These are phyloP conservation scores for Phytophthora uliginosa DNA, from an alignment of 352 stramenopile species.

Conservation along the genomic window DNA sequence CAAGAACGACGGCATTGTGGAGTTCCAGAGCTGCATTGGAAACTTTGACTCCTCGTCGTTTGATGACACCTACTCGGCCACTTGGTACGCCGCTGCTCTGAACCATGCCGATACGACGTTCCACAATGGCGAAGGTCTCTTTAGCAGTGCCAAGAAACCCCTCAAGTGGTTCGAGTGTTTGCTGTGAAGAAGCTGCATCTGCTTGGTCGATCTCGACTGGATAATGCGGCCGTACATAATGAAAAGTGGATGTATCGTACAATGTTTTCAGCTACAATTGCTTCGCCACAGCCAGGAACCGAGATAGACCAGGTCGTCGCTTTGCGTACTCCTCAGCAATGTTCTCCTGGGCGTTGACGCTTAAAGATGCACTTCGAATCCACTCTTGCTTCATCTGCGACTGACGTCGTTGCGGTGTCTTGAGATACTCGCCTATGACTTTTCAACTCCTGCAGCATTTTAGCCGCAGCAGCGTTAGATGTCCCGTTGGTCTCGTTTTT, in stretches of 20 bases:
- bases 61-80: conserved; percentile 41
- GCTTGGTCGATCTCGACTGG: not conserved
- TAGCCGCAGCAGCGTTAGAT: not conserved
- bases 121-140: conserved; percentile 64
- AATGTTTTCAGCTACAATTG: conserved; percentile 12
- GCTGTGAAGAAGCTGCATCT: conserved; percentile 22
- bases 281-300: conserved; percentile 28
- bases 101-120: conserved; percentile 75
- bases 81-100: conserved; percentile 58
- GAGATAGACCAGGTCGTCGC: conserved; percentile 24
- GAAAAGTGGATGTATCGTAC: not conserved
- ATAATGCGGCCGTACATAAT: conserved; percentile 1
- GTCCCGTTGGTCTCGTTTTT: not conserved
- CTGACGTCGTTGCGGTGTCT: not conserved
- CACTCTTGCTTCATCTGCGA: conserved; percentile 16
- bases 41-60: conserved; percentile 50
- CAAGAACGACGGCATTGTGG: conserved; percentile 71
- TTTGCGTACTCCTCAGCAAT: conserved; percentile 15
- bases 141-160: conserved; percentile 60
- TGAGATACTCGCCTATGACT: not conserved
- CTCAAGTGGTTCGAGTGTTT: conserved; percentile 69
- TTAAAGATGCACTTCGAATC: conserved; percentile 1
- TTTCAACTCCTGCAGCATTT: conserved; percentile 16
- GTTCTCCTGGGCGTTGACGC: not conserved
- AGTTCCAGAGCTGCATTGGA: conserved; percentile 71